Base-by-base conservation (phyloP, 2,329 filamentous ascomycete genomes). In the Parastagonospora nodorum region DNA sequence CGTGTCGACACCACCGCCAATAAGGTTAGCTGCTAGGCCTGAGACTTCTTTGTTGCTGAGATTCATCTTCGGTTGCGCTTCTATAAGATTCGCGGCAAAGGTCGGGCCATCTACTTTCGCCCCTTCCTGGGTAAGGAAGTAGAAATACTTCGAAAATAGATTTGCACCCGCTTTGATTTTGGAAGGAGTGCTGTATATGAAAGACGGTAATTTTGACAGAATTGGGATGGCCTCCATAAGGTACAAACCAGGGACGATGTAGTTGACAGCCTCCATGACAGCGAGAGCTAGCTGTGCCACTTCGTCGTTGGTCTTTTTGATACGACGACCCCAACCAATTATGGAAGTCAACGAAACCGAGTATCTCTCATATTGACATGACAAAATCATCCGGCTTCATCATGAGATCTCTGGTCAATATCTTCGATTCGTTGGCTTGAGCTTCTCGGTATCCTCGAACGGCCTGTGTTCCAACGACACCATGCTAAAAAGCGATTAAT, bases 1-100 rank as follows among this genome's bases (percentile, higher is more conserved):
- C 1, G 75, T 76, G 36, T 75, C 48, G 8, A 51, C 36, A 3
- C 48, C 48, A 15, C 51, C 51, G 32, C 46, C 46, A 19, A 53
- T 45, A 12, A 53, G 41, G 31, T 50, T 50, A 7, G 8, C 27
- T 2, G 38, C 29, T 31, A 53, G 9, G 7, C 14, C 29, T 2
- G 36, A 30, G 32, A 53, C 37, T 19, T 53, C 51, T 5, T 31
- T 41, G 19, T 53, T 42, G 16, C 8, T 16, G 15, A 53, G 24
- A 7, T 29, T 10, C n/a, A 31, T 24, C 9, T 37, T 16, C 7
- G 31, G 14, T 33, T 55, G 51, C 2, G 32, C 14, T 24, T 19
- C 19, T 5, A 57, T 29, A 8, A 57, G 16, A 14, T 39, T 42
- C 32, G 37, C 31, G 15, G 55, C 27, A 45, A 57, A 57, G 42